Percentiles rank a stretch among this genome's conserved stretches.
Conservation (phyloP, 2,329 filamentous ascomycete genomes). For the Torrubiellomyces zombiae region DNA sequence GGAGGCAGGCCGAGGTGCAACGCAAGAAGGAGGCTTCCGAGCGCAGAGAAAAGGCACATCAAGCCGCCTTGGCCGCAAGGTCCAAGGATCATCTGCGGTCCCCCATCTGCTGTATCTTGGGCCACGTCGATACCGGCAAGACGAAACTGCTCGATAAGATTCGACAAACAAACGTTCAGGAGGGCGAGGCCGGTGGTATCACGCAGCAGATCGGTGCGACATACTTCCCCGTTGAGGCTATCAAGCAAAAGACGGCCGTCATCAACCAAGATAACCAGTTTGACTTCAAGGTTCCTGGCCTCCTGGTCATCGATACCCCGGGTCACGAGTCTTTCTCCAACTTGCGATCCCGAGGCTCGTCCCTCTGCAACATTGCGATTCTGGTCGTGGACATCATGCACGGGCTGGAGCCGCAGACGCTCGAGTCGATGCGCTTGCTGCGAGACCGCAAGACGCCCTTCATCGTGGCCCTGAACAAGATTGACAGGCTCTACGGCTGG, state of each 20-base stretch:
- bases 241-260: constrained; percentile 81
- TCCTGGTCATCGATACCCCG: constrained; percentile 93
- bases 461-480: constrained; percentile 98
- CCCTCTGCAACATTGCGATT: constrained; percentile 97
- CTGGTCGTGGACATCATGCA: constrained; percentile 99
- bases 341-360: constrained; percentile 87
- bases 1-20: constrained; percentile 53
- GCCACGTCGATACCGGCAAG: constrained; percentile 99
- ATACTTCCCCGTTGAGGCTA: constrained; percentile 91
- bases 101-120: constrained; percentile 98
- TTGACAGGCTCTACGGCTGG: constrained; percentile 98
- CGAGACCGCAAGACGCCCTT: constrained; percentile 92
- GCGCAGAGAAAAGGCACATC: constrained; percentile 74
- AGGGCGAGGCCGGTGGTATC: constrained; percentile 97
- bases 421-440: constrained; percentile 91
- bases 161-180: constrained; percentile 94
- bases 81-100: constrained; percentile 92
- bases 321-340: constrained; percentile 99
- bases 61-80: constrained; percentile 77
- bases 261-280: constrained; percentile 83
- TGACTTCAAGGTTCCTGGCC: constrained; percentile 93
- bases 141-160: constrained; percentile 99
- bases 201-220: constrained; percentile 99
- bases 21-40: constrained; percentile 81
- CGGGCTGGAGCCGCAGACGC: constrained; percentile 88